A percentile compares a stretch with the other conserved stretches of the same genome.
phyloP scores from a whole-genome alignment of 306 rosid species.

The Cicer bijugum region DNA sequence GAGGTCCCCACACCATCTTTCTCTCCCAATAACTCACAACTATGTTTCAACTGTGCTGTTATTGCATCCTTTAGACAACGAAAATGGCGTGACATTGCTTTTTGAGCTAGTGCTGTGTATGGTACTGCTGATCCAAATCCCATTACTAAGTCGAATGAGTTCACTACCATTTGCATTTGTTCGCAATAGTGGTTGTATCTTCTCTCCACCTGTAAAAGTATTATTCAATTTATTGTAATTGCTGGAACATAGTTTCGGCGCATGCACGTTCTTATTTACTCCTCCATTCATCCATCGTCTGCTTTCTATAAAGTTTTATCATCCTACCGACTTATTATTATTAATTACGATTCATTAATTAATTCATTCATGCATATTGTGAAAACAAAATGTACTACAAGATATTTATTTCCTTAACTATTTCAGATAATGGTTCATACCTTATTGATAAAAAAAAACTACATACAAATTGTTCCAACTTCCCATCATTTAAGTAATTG shows the following conservation, averaged over 20 bases:
- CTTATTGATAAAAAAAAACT: too few relatives aligned
- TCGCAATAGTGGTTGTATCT: slow-evolving; percentile 91
- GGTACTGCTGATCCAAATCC: slow-evolving; percentile 93
- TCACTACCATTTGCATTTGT: slow-evolving; percentile 97
- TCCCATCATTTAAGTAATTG: too few relatives aligned
- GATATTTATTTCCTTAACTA: too few relatives aligned
- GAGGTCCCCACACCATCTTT: slow-evolving; percentile 76
- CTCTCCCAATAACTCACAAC: slow-evolving; percentile 86
- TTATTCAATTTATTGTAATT: not conserved
- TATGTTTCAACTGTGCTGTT: slow-evolving; percentile 70
- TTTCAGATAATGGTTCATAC: too few relatives aligned
- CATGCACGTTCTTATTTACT: slow-evolving; percentile 44
- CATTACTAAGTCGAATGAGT: slow-evolving; percentile 88
- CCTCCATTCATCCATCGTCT: not conserved
- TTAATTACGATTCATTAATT: slow-evolving; percentile 15
- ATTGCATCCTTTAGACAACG: slow-evolving; percentile 89
- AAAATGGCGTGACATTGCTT: slow-evolving; percentile 95
- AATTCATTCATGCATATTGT: slow-evolving; percentile 2
- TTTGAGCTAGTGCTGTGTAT: slow-evolving; percentile 83
- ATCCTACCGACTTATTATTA: slow-evolving; percentile 8
- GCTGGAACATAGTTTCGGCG: slow-evolving; percentile 1
- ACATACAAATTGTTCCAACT: too few relatives aligned
- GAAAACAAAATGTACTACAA: too few relatives aligned
- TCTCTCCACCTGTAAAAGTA: slow-evolving; percentile 71
- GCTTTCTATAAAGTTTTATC: not conserved